These are phyloP conservation scores for Drechslerella coelobrocha DNA, from an alignment of 2,329 filamentous ascomycete species.

Conservation along the genomic window DNA sequence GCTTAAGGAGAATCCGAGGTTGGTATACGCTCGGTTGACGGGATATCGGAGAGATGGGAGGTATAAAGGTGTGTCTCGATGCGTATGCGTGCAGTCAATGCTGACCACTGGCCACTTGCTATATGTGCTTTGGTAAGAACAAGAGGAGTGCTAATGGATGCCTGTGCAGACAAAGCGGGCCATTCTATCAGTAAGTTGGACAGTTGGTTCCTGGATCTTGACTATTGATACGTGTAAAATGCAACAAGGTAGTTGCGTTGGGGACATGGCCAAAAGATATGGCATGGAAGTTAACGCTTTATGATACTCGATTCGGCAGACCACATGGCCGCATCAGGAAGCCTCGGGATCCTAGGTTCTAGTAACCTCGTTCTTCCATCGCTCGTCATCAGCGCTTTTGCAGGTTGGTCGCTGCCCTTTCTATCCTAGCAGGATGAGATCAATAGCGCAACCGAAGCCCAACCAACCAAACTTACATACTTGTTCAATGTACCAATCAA, in stretches of 20 bases:
- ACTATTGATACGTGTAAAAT: too few species aligned
- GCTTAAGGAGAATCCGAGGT: conserved; percentile 70
- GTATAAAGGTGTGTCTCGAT: conserved; percentile 71
- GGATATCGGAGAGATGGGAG: conserved; percentile 86
- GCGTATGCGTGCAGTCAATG: neutral
- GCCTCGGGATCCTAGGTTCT: conserved; percentile 74
- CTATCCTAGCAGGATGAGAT: too few species aligned
- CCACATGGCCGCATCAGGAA: conserved; percentile 86
- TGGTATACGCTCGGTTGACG: conserved; percentile 85
- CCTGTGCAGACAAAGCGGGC: conserved; percentile 34
- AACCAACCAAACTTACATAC: neutral
- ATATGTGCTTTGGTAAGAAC: too few species aligned
- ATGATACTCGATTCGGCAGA: conserved; percentile 78
- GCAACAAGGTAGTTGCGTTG: conserved; percentile 10
- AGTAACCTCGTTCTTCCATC: conserved; percentile 74
- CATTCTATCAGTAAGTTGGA: conserved; percentile 51
- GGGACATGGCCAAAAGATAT: neutral
- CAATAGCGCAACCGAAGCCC: conserved; percentile 10
- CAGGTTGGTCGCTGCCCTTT: too few species aligned
- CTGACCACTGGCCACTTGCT: neutral
- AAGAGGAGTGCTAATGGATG: conserved; percentile 66
- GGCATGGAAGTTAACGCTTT: conserved; percentile 4
- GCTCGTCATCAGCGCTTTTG: conserved; percentile 91
- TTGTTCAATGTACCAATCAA: neutral
- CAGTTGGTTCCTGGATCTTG: neutral